A percentile compares a stretch with the other conserved stretches of the same genome.
Evolutionary conservation across 2,329 filamentous ascomycete genomes (phyloP).

Genomic region (Epichloe elymi): DNA sequence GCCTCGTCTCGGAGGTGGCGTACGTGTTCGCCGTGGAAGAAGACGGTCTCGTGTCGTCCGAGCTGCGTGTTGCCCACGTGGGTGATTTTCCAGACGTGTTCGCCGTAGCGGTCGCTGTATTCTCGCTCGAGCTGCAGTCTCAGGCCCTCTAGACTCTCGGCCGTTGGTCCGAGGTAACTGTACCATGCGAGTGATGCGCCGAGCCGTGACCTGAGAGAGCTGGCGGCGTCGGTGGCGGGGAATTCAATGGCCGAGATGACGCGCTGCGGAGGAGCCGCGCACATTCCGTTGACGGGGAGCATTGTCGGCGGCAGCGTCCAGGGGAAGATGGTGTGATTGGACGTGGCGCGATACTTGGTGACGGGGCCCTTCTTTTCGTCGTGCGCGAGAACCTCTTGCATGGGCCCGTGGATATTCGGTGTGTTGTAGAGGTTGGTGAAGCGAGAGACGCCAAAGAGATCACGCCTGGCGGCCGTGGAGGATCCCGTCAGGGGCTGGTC

Average conservation of each 20-base stretch:
- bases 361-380: slow-evolving; percentile 30
- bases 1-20: slow-evolving; percentile 69
- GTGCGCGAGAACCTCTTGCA: slow-evolving; percentile 26
- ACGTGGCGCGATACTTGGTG: slow-evolving; percentile 35
- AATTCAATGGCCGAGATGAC: slow-evolving; percentile 58
- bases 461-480: slow-evolving; percentile 60
- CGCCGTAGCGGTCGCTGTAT: slow-evolving; percentile 25
- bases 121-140: slow-evolving; percentile 57
- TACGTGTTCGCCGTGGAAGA: slow-evolving; percentile 63
- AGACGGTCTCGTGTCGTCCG: slow-evolving; percentile 77
- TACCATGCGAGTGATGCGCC: slow-evolving; percentile 22
- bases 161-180: slow-evolving; percentile 27
- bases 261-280: slow-evolving; percentile 55
- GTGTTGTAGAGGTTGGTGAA: slow-evolving; percentile 71
- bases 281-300: slow-evolving; percentile 66
- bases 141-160: slow-evolving; percentile 41
- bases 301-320: slow-evolving; percentile 77
- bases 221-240: slow-evolving; percentile 30
- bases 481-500: slow-evolving; percentile 60
- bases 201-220: slow-evolving; percentile 19
- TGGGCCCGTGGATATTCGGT: slow-evolving; percentile 44
- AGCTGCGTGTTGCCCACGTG: slow-evolving; percentile 70
- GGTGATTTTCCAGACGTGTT: slow-evolving; percentile 55
- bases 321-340: slow-evolving; percentile 77
- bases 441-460: slow-evolving; percentile 81